These are phyloP conservation scores for Mycena haematopus DNA, from an alignment of 768 basidiomycete species.

Conservation along the genomic window DNA sequence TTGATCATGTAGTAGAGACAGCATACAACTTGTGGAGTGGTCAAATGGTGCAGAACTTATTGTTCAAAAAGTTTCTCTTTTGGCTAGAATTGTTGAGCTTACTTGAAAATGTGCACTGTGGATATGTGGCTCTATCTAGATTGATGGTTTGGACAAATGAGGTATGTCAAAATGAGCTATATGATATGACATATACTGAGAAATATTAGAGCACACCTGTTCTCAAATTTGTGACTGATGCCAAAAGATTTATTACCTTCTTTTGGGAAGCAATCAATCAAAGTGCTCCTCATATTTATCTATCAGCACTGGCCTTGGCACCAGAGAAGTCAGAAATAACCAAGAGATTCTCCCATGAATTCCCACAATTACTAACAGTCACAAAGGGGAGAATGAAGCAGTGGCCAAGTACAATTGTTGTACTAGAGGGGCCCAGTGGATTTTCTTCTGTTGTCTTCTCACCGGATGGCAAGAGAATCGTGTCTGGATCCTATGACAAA, in stretches of 20 bases:
- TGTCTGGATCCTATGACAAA: neutral
- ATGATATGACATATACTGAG: slow-evolving; percentile 10
- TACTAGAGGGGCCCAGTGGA: slow-evolving; percentile 3
- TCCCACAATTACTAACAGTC: slow-evolving; percentile 5
- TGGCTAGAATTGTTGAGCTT: slow-evolving; percentile 20
- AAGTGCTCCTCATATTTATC: slow-evolving; percentile 20
- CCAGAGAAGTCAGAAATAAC: slow-evolving; percentile 10
- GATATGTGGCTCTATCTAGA: neutral
- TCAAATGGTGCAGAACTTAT: slow-evolving; percentile 1
- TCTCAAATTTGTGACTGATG: neutral
- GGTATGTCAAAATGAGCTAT: too few relatives aligned
- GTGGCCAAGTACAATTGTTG: slow-evolving; percentile 8
- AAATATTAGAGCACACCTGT: neutral
- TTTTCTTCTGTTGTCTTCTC: neutral
- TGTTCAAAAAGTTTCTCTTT: slow-evolving; percentile 1
- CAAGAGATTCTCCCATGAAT: neutral
- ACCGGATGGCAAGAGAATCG: neutral
- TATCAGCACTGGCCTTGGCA: slow-evolving; percentile 14
- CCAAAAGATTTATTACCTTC: slow-evolving; percentile 5
- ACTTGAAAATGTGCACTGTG: neutral
- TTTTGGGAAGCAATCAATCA: slow-evolving; percentile 8
- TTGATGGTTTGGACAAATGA: slow-evolving; percentile 9
- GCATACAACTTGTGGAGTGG: too few relatives aligned
- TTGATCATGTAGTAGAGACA: slow-evolving; percentile 7
- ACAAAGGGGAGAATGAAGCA: neutral